Base-by-base conservation (phyloP, 148 eudicot species). In the Dysphania ambrosioides region DNA sequence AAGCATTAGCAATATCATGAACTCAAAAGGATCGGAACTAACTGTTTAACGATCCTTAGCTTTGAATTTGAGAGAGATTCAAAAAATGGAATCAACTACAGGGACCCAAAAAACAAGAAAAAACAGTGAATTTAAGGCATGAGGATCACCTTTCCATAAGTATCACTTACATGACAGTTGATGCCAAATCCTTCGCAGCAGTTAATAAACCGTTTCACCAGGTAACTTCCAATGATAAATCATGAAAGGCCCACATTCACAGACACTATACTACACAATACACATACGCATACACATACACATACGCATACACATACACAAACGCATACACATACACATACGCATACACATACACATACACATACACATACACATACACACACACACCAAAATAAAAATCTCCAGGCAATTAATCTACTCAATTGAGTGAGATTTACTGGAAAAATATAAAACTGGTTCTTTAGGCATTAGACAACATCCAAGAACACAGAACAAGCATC, bases 41-140 rank as follows among this genome's bases (percentile, higher is more conserved):
- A 93, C 98, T n/a, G 83, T 87, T 74, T 95, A 91, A 70, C 94
- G 87, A 85, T 95, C 97, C 79, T 89, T 95, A 13, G 88, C 72
- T 84, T 92, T 95, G 36, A 92, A 86, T 84, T 95, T 95, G 73
- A 95, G 96, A 64, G 97, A 87, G 80, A 68, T 83, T 56, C 86
- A 86, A 69, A 95, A 88, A 56, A 95, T 86, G 81, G 79, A 81
- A 79, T 81, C 93, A 65, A 87, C 96, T 32, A 71, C 91, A 16
- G 91, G 91, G 71, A 91, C 83, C 95, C 91, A 87, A 73, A 77
- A 21, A 38, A 35, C 65, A 71, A 75, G 44, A 57, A 65, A 58
- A 41, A 6, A 27, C 40, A n/a, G 53, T 60, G 29, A 60, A 23
- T 11, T 41, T 9, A 15, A 56, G 66, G 15, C 68, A 66, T 9